Evolutionary conservation across 2,329 filamentous ascomycete genomes (phyloP), one percentile per base, ranked within the genome.

Genomic region (Onygenales sp.): DNA sequence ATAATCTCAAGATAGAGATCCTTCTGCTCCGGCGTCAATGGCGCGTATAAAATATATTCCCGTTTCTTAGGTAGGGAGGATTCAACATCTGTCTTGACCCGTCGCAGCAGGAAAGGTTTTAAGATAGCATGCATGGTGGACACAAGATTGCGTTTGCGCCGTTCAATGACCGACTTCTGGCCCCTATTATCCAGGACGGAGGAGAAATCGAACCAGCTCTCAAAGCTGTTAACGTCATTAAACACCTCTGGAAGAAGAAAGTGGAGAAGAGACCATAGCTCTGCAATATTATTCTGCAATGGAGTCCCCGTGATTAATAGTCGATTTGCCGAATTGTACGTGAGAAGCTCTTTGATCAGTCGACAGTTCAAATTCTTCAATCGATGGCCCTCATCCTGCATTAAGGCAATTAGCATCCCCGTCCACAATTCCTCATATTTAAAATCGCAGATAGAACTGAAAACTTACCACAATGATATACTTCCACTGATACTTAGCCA

Each of bases 291-390:
- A 67, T 98, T 98, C 59, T 98, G 93, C 0, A 98, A 72, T 0
- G 93, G 93, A 0, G 93, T 98, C 7, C 93, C 93, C 0, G 93
- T 97, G 36, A 98, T 95, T 1, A 98, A 78, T 0, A 98, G 78
- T 53, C 93, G 81, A 42, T 94, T 96, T 0, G 91, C 89, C 0
- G 92, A 97, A 27, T 85, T 84, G 63, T 97, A 97, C 0, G 86
- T 85, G 58, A 93, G 83, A 0, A 98, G 74, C 59, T 95, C 89
- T 47, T 88, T 86, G 58, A 97, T 95, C 0, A 98, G 77, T 54
- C 88, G 87, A 33, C 92, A 94, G 49, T 97, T 91, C 57, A 95
- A 86, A 59, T 98, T 98, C 74, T 98, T 98, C 78, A 98, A 84
- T 1, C 93, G 86, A 66, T 98, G 93, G 0, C 93, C 93, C 71